Evolutionary conservation across 345 rosid genomes (phyloP), one percentile per base, ranked within the genome.

Genomic region (Tarenaya hassleriana): DNA sequence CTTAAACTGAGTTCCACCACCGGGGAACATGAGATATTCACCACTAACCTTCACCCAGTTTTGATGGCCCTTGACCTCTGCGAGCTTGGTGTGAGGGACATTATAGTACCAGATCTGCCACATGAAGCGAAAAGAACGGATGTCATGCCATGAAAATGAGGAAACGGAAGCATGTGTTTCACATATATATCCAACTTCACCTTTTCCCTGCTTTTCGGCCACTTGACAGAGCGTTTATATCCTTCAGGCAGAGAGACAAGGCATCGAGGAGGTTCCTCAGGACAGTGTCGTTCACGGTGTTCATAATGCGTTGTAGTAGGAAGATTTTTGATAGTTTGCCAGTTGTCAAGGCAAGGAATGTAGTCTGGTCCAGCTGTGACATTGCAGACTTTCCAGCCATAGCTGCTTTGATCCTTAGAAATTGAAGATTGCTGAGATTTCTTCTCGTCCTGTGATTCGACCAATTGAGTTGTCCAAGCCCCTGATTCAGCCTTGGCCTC

Each of bases 331-430:
- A 92, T 78, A 60, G 70, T 77, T 67, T 76, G 71, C 82, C 60
- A 76, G 56, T 88, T 88, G 71, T 92, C 98, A 47, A 92, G 95
- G 69, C 96, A 92, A 61, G 96, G 98, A 63, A 92, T 85, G 79
- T 79, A 88, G 63, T 92, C 98, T 38, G 94, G 76, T 21, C 95
- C 96, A 46, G 91, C 85, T 48, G 88, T 83, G 44, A 75, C 70
- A 63, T 92, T 92, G 74, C 98, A 92, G 0, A 78, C 53, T 63
- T 79, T 92, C 98, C 98, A 88, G 39, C 51, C 41, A 44, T 76
- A 71, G 29, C 39, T 59, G 47, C 7, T 52, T 47, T 72, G 68
- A 21, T 78, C 66, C 43, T 63, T 68, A 21, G 70, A 60, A 34
- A 55, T 31, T 13, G 78, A 66, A 45, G 86, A 70, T 17, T 44